Percentiles rank a stretch among this genome's conserved stretches.
Evolutionary conservation across 2,329 filamentous ascomycete genomes (phyloP).

Genomic region (Colletotrichum lindemuthianum): DNA sequence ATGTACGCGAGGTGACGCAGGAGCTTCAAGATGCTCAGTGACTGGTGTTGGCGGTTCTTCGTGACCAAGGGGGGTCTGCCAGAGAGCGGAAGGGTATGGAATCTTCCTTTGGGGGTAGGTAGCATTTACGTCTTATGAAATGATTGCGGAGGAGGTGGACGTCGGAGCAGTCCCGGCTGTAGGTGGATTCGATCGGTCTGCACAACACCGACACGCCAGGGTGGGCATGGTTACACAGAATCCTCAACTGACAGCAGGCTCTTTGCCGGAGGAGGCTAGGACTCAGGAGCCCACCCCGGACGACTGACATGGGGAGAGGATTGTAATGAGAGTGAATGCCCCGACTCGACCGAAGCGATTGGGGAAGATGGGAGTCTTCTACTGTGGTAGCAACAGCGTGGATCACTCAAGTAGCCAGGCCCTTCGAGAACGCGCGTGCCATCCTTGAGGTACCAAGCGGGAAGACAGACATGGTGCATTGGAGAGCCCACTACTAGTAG

Average conservation of each 20-base stretch:
- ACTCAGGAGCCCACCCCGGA: not conserved
- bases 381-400: not conserved
- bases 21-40: not conserved
- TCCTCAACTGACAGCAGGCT: constrained; percentile 2
- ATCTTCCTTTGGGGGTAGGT: not conserved
- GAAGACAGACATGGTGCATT: too few relatives aligned
- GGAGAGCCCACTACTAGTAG: too few relatives aligned
- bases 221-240: constrained; percentile 6
- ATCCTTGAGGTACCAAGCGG: not conserved
- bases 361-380: constrained; percentile 2
- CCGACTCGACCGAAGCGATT: not conserved
- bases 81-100: not conserved
- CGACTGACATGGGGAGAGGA: not conserved
- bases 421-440: constrained; percentile 7
- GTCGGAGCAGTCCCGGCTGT: constrained; percentile 17
- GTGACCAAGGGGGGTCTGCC: not conserved
- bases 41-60: not conserved
- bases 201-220: constrained; percentile 11
- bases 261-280: not conserved
- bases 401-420: constrained; percentile 2
- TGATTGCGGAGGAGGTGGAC: constrained; percentile 5
- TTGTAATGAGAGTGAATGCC: not conserved
- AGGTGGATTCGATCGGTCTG: constrained; percentile 20
- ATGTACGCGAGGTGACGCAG: not conserved
- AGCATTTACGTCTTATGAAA: constrained; percentile 7